Base-by-base conservation (phyloP, 371 early-diverging fungal genomes). In the Mortierella sp. region DNA sequence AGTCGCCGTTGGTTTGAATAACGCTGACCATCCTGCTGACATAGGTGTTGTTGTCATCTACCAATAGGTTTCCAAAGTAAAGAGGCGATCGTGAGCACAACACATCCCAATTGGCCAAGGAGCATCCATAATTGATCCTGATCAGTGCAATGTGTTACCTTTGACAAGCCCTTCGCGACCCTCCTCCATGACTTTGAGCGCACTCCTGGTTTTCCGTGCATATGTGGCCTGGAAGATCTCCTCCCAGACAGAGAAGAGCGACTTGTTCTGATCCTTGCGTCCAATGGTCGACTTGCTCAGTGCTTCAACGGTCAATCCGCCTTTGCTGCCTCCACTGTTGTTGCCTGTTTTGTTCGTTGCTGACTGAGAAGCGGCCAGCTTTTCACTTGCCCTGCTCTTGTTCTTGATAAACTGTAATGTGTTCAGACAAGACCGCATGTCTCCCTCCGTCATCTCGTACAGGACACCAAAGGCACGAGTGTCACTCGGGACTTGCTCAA, bases 391-490 rank as follows among this genome's bases (percentile, higher is more conserved):
- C 48, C 29, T 64, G 64, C 64, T 73, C 77, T 74, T 76, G 43
- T 74, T 70, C 50, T 78, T 76, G 41, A 73, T 74, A 72, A 96
- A 95, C 88, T 99, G 99, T 58, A 97, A 86, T 26, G 96, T 93
- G 71, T 97, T 96, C 31, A 99, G 79, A 70, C 96, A 95, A 29
- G 92, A 89, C 66, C 98, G 89, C 65, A 98, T 86, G 86, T 98
- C 99, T 37, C 98, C 94, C 50, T 95, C 94, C 1, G 94, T 90
- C 64, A 90, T 86, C 55, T 96, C 96, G 61, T 91, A 91, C 41
- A 99, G 85, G 16, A 89, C 83, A 72, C 92, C 90, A 34, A 98
- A 86, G 1, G 95, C 90, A 52, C 95, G 91, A 13, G 92, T 79
- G 83, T 97, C 98, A 29, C 91, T 91, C 3, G 86, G 75, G 0